Percentiles rank a stretch among this genome's conserved stretches.
phyloP scores from a whole-genome alignment of 352 stramenopile genomes.

The Globisporangium paddicum region DNA sequence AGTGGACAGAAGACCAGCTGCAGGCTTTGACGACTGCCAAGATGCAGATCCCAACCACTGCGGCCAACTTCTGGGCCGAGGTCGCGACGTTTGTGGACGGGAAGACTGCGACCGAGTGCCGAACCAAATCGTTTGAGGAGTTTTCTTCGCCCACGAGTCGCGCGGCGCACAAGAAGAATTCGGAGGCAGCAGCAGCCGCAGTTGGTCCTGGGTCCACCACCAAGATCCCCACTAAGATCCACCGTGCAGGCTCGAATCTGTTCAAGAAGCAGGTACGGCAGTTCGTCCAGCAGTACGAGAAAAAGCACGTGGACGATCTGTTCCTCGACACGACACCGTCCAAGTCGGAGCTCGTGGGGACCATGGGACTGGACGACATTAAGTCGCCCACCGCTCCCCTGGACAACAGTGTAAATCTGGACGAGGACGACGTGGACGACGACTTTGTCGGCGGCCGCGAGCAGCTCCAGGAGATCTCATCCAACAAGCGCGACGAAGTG shows the following conservation, averaged over 20 bases:
- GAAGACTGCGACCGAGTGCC: slow-evolving; percentile 59
- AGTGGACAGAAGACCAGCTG: slow-evolving; percentile 49
- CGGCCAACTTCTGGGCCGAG: slow-evolving; percentile 60
- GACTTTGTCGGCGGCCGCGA: slow-evolving; percentile 30
- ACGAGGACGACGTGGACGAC: slow-evolving; percentile 40
- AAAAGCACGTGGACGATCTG: slow-evolving; percentile 68
- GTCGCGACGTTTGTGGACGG: slow-evolving; percentile 43
- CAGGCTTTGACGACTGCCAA: slow-evolving; percentile 52
- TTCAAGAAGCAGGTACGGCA: slow-evolving; percentile 85
- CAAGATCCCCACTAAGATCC: slow-evolving; percentile 43
- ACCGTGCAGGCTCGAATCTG: slow-evolving; percentile 62
- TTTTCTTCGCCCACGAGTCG: slow-evolving; percentile 40
- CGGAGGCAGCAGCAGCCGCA: neutral
- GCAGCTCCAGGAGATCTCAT: slow-evolving; percentile 47
- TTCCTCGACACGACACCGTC: slow-evolving; percentile 52
- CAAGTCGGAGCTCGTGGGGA: slow-evolving; percentile 24
- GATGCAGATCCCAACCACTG: slow-evolving; percentile 54
- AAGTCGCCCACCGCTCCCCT: slow-evolving; percentile 32
- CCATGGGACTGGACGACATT: slow-evolving; percentile 37
- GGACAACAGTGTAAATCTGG: slow-evolving; percentile 18
- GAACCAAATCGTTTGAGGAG: slow-evolving; percentile 51
- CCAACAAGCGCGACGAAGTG: slow-evolving; percentile 62
- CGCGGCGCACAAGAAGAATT: slow-evolving; percentile 22
- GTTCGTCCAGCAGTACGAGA: slow-evolving; percentile 71
- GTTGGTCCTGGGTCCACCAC: neutral